Evolutionary conservation across 1,284 basidiomycete genomes (phyloP).

Genomic region (Malassezia globosa): DNA sequence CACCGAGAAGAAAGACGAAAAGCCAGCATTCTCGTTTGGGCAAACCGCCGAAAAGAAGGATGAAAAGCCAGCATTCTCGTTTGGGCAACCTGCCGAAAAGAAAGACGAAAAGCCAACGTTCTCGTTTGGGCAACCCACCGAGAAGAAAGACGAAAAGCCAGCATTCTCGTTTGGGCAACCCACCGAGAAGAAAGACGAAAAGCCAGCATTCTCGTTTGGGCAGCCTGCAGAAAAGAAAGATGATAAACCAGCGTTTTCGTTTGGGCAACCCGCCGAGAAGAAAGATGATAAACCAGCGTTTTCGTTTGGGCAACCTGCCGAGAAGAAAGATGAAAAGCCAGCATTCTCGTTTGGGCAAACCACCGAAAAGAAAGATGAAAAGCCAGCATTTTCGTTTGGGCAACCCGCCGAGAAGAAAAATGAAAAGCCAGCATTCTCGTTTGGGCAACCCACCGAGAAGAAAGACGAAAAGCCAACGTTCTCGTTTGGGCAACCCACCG

Average conservation of each 20-base stretch:
- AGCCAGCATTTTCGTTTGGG: background rate
- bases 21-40: conserved; percentile 8
- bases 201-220: conserved; percentile 6
- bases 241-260: conserved; percentile 13
- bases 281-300: conserved; percentile 6
- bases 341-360: conserved; percentile 11
- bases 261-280: background rate
- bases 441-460: conserved; percentile 15
- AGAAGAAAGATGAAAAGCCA: background rate
- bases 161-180: background rate
- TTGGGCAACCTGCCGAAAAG: conserved; percentile 17
- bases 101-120: conserved; percentile 17
- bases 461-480: conserved; percentile 1
- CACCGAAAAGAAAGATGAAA: background rate
- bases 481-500: background rate
- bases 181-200: background rate
- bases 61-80: conserved; percentile 19
- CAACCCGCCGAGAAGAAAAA: background rate
- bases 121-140: conserved; percentile 19
- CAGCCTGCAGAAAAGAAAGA: background rate
- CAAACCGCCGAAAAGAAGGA: background rate
- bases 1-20: conserved; percentile 10
- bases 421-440: conserved; percentile 17
- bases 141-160: conserved; percentile 6
- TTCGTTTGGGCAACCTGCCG: background rate